Evolutionary conservation across 1,139 yeast genomes (phyloP), one percentile per base, ranked within the genome.

Genomic region (Yamadazyma buinensis): DNA sequence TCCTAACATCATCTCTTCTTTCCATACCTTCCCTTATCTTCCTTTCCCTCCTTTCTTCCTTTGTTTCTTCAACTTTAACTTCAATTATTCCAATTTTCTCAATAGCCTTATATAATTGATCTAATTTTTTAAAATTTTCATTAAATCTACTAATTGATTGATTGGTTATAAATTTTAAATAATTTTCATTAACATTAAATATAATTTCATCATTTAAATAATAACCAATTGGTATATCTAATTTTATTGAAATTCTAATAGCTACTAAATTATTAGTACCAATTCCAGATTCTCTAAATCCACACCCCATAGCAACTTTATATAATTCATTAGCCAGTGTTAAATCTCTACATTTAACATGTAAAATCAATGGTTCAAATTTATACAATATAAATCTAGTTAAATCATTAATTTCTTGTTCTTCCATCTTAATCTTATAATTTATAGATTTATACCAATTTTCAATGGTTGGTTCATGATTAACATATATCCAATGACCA

Each of bases 201-300:
- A 57, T 44, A 5, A 72, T 45, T 6, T 48, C 41, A 0, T 37
- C 43, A 5, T 58, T 63, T 12, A 60, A 54, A 9, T 71, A 55
- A 42, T 61, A 76, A 0, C 87, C 95, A 23, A 85, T 72, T 0
- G 95, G 95, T 0, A 80, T 66, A 54, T 85, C 95, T 21, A 85
- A 57, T 46, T 76, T 75, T 38, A 85, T 79, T 11, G 84, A 77
- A 5, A 77, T 82, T 43, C 95, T 64, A 15, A 85, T 79, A 0
- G 86, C 95, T 4, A 85, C 95, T n/a, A 81, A 66, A 47, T 78
- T 74, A 48, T 84, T 84, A 27, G 80, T 72, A 4, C 95, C 94
- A 33, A 86, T 84, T 1, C 96, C 96, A 24, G 86, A 73, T 55
- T 86, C 96, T 49, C 96, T 66, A 50, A 83, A 87, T 7, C 96